Evolutionary conservation across 306 rosid species (phyloP).

Genomic region (Medicago lupulina): DNA sequence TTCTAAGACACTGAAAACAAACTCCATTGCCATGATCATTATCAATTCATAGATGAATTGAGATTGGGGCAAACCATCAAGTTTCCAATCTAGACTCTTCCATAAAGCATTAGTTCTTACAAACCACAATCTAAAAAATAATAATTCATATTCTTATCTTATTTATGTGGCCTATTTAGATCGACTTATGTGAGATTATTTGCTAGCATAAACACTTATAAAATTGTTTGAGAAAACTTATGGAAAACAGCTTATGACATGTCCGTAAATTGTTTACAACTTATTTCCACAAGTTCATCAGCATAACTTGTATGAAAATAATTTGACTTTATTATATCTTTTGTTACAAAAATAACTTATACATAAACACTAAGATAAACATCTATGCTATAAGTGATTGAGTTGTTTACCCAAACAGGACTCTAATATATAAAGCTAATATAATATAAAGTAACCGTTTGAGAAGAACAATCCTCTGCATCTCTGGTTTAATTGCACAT

Average conservation of each 20-base stretch:
- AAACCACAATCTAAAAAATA: too few relatives aligned
- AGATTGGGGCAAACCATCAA: too few relatives aligned
- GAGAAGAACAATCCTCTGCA: slow-evolving; percentile 29
- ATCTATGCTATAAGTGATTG: neutral
- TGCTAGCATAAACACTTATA: neutral
- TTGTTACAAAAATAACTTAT: neutral
- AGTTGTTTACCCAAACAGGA: neutral
- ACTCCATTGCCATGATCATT: neutral
- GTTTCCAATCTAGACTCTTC: neutral
- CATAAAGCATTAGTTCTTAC: slow-evolving; percentile 18
- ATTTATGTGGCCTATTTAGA: too few relatives aligned
- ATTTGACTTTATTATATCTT: neutral
- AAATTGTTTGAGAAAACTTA: neutral
- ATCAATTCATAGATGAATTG: slow-evolving; percentile 5
- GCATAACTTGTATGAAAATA: neutral
- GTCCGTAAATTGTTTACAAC: neutral
- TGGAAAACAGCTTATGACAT: neutral
- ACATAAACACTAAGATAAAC: neutral
- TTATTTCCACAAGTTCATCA: neutral
- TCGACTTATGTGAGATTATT: too few relatives aligned
- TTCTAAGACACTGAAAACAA: too few relatives aligned
- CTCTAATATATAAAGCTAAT: neutral
- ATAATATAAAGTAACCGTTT: neutral
- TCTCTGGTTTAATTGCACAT: slow-evolving; percentile 10
- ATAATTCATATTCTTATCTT: too few relatives aligned